These are phyloP conservation scores for Salix dunnii DNA, from an alignment of 345 rosid genomes.

Conservation along the genomic window DNA sequence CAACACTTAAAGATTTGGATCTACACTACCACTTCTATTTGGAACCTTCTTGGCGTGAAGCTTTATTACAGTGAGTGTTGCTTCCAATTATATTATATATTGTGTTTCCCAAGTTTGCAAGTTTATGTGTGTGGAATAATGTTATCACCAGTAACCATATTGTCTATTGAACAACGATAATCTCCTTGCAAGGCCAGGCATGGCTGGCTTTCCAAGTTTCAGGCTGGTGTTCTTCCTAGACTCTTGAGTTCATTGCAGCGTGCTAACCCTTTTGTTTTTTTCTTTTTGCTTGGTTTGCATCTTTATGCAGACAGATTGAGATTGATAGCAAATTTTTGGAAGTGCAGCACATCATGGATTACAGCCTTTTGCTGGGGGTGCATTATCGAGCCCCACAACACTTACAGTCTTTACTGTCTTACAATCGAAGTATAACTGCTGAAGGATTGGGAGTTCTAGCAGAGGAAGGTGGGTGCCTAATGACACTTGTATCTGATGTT, in stretches of 20 bases:
- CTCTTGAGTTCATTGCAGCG: background rate
- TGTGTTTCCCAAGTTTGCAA: background rate
- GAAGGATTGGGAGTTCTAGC: slow-evolving; percentile 81
- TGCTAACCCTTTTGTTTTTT: background rate
- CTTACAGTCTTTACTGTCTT: slow-evolving; percentile 47
- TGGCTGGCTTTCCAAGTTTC: slow-evolving; percentile 6
- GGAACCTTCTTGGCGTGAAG: slow-evolving; percentile 95
- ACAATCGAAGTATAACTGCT: slow-evolving; percentile 36
- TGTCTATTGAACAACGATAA: too few relatives aligned
- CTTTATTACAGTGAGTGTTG: slow-evolving; percentile 61
- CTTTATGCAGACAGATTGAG: slow-evolving; percentile 68
- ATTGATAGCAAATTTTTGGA: slow-evolving; percentile 80
- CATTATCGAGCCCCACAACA: slow-evolving; percentile 98
- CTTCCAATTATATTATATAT: slow-evolving; percentile 8
- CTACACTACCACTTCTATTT: slow-evolving; percentile 70
- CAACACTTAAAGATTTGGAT: slow-evolving; percentile 95
- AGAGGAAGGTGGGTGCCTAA: slow-evolving; percentile 64
- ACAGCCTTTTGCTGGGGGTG: slow-evolving; percentile 94
- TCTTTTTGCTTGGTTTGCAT: slow-evolving; percentile 6
- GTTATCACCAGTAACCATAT: too few relatives aligned
- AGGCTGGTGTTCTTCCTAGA: background rate
- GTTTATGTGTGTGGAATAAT: background rate
- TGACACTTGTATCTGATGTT: background rate
- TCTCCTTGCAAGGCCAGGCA: background rate
- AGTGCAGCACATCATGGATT: slow-evolving; percentile 89